Evolutionary conservation across 1,139 yeast genomes (phyloP).

Genomic region (Debaryomycetaceae sp.): DNA sequence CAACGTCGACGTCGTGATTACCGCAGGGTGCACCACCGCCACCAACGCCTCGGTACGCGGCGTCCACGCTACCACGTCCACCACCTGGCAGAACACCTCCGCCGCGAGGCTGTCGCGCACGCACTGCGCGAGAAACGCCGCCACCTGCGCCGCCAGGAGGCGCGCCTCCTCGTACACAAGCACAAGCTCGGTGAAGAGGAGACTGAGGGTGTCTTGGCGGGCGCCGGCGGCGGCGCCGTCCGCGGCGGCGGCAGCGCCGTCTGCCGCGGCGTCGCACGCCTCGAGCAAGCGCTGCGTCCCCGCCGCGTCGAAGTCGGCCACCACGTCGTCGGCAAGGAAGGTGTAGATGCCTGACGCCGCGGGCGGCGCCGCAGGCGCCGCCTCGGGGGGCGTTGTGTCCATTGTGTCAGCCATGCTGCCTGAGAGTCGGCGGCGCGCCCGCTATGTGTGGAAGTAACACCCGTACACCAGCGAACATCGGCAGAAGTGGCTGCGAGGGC

Average conservation of each 20-base stretch:
- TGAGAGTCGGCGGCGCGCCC: too few species aligned
- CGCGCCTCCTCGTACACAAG: constrained; percentile 25
- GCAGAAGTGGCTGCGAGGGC: too few species aligned
- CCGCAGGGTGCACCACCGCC: constrained; percentile 18
- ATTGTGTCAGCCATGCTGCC: too few species aligned
- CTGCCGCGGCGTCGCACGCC: constrained; percentile 20
- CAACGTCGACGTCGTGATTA: constrained; percentile 36
- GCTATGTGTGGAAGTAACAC: too few species aligned
- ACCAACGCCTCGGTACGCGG: constrained; percentile 26
- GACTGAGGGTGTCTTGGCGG: constrained; percentile 16
- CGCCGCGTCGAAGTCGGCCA: constrained; percentile 22
- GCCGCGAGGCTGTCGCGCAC: constrained; percentile 33
- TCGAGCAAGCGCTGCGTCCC: constrained; percentile 30
- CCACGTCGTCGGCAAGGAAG: constrained; percentile 23
- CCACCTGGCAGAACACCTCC: constrained; percentile 38
- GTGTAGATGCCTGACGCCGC: too few species aligned
- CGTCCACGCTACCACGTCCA: constrained; percentile 40
- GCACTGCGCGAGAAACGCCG: constrained; percentile 25
- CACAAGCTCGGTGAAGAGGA: constrained; percentile 35
- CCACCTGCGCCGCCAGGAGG: constrained; percentile 20
- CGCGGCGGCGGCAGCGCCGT: constrained; percentile 14
- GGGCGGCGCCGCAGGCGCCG: too few species aligned
- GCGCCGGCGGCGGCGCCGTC: constrained; percentile 17
- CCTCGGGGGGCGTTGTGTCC: too few species aligned
- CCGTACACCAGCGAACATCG: too few species aligned